Conservation (phyloP, 2,329 filamentous ascomycete genomes). For the Juglanconis juglandina region DNA sequence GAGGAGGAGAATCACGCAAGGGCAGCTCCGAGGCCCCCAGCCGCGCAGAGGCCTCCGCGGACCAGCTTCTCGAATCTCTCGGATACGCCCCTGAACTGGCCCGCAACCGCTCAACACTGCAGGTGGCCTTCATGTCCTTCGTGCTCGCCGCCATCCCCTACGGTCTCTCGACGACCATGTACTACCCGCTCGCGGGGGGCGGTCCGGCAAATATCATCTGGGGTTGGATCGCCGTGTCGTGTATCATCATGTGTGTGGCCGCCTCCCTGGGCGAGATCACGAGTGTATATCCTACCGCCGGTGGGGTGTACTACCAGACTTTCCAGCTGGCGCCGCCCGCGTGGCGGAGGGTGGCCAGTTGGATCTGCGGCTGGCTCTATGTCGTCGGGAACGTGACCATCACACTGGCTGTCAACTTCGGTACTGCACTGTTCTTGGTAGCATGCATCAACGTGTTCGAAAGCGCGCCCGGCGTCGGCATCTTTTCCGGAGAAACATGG, state of each 20-base stretch:
- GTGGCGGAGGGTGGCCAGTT: constrained; percentile 63
- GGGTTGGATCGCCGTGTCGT: constrained; percentile 67
- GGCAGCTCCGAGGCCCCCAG: constrained; percentile 17
- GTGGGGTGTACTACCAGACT: constrained; percentile 75
- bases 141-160: constrained; percentile 73
- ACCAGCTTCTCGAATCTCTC: constrained; percentile 60
- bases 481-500: constrained; percentile 52
- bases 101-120: constrained; percentile 63
- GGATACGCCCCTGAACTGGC: constrained; percentile 65
- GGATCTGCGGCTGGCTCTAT: constrained; percentile 74
- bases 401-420: constrained; percentile 78
- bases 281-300: constrained; percentile 71
- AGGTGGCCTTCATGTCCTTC: constrained; percentile 74
- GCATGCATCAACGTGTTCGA: constrained; percentile 56
- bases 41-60: constrained; percentile 44
- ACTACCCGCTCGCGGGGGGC: constrained; percentile 64
- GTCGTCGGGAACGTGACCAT: constrained; percentile 79
- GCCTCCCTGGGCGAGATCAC: constrained; percentile 71
- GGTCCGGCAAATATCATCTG: constrained; percentile 69
- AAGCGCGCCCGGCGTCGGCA: constrained; percentile 36
- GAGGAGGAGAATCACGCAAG: constrained; percentile 1
- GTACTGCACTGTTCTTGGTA: constrained; percentile 64
- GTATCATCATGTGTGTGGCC: constrained; percentile 69
- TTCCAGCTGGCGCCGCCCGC: constrained; percentile 65
- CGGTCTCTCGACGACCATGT: constrained; percentile 66